These are phyloP conservation scores for Heritiera fomes DNA, from an alignment of 345 rosid species.

Conservation along the genomic window DNA sequence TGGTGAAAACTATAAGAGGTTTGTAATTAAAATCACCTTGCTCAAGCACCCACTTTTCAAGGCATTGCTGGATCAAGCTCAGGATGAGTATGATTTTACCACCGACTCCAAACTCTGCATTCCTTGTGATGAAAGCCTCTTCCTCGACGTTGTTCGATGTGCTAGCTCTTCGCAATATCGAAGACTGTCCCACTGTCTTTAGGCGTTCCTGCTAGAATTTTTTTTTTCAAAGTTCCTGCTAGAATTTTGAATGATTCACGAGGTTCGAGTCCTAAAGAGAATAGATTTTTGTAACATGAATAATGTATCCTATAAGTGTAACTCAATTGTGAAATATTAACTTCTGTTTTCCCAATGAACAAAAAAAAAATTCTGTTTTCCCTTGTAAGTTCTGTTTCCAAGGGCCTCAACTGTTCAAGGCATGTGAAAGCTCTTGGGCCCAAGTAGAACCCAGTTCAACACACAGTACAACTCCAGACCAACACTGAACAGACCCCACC, in stretches of 20 bases:
- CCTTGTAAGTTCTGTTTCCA: neutral
- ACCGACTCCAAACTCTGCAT: slow-evolving; percentile 67
- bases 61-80: slow-evolving; percentile 77
- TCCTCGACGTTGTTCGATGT: slow-evolving; percentile 69
- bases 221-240: slow-evolving; percentile 2
- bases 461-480: neutral
- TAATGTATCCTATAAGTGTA: slow-evolving; percentile 26
- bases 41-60: slow-evolving; percentile 75
- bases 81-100: slow-evolving; percentile 65
- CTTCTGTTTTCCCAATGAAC: neutral
- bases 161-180: slow-evolving; percentile 47
- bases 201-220: slow-evolving; percentile 28
- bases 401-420: neutral
- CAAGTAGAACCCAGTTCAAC: neutral
- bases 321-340: slow-evolving; percentile 14
- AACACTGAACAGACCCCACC: neutral
- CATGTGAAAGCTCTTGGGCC: neutral
- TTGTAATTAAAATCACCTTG: slow-evolving; percentile 65
- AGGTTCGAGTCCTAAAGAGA: no score
- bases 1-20: slow-evolving; percentile 66
- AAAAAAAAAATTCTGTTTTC: neutral
- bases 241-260: slow-evolving; percentile 32
- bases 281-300: slow-evolving; percentile 37
- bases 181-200: slow-evolving; percentile 38
- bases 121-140: slow-evolving; percentile 74